Percentiles rank a stretch among this genome's conserved stretches.
Evolutionary conservation across 257 asterid genomes (phyloP).

Genomic region (Solanum corneliomulleri): DNA sequence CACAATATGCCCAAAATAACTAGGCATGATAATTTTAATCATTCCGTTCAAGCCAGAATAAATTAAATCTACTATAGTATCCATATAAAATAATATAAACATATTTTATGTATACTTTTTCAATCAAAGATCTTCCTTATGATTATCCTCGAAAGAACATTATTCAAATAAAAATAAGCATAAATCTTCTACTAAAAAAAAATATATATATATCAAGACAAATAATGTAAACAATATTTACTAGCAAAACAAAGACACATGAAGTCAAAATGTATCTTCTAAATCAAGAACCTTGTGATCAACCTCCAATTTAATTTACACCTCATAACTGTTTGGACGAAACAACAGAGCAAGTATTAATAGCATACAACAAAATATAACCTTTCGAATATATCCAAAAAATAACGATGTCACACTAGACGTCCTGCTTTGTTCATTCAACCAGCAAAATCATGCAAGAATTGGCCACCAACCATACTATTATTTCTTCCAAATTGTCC

Average conservation of each 20-base stretch:
- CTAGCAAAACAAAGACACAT: too few species aligned
- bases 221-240: too few species aligned
- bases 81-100: background rate
- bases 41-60: background rate
- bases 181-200: too few species aligned
- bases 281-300: too few species aligned
- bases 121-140: background rate
- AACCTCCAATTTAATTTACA: background rate
- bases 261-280: too few species aligned
- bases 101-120: background rate
- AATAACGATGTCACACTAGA: background rate
- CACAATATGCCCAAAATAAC: too few species aligned
- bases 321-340: background rate
- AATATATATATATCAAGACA: too few species aligned
- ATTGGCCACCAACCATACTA: constrained; percentile 38
- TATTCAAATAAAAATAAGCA: background rate
- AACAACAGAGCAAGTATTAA: background rate
- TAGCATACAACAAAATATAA: background rate
- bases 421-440: constrained; percentile 11
- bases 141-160: background rate
- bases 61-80: background rate
- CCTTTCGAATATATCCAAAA: background rate
- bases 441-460: constrained; percentile 65
- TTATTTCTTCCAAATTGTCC: constrained; percentile 49
- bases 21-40: background rate